Evolutionary conservation across 2,329 filamentous ascomycete species (phyloP).

Genomic region (Talaromyces verruculosus): DNA sequence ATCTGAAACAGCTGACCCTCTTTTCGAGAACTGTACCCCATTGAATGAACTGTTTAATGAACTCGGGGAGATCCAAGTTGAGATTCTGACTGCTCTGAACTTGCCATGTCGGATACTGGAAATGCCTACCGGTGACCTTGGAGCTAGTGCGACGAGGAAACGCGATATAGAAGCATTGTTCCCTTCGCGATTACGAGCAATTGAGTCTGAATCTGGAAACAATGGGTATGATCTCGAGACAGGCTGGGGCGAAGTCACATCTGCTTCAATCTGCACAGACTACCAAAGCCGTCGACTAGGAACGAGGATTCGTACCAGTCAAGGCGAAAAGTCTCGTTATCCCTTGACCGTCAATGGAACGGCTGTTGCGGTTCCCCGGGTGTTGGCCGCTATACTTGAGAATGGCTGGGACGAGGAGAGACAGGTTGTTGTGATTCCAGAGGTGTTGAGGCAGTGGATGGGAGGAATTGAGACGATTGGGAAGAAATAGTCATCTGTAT

Average conservation of each 20-base stretch:
- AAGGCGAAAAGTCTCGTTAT: conserved; percentile 58
- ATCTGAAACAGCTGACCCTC: conserved; percentile 25
- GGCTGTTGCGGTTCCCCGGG: conserved; percentile 83
- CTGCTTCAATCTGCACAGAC: conserved; percentile 86
- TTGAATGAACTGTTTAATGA: conserved; percentile 67
- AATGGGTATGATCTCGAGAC: conserved; percentile 45
- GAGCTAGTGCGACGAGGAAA: conserved; percentile 83
- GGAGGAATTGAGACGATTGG: conserved; percentile 68
- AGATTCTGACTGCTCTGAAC: conserved; percentile 74
- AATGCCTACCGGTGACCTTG: conserved; percentile 87
- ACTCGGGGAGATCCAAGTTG: conserved; percentile 81
- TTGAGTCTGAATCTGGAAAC: background rate
- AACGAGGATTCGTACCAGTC: conserved; percentile 64
- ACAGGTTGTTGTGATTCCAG: conserved; percentile 69
- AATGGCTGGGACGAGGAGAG: conserved; percentile 78
- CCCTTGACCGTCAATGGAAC: conserved; percentile 94
- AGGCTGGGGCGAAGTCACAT: conserved; percentile 93
- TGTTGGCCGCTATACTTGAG: conserved; percentile 85
- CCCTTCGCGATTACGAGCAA: conserved; percentile 63
- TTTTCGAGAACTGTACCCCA: conserved; percentile 16
- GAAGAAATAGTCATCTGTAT: conserved; percentile 14
- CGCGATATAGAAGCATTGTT: conserved; percentile 94
- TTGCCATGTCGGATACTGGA: conserved; percentile 86
- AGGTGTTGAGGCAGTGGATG: conserved; percentile 82
- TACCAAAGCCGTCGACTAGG: conserved; percentile 84